A percentile compares a stretch with the other conserved stretches of the same genome.
phyloP scores from a whole-genome alignment of 345 rosid genomes.

The Draba incana region DNA sequence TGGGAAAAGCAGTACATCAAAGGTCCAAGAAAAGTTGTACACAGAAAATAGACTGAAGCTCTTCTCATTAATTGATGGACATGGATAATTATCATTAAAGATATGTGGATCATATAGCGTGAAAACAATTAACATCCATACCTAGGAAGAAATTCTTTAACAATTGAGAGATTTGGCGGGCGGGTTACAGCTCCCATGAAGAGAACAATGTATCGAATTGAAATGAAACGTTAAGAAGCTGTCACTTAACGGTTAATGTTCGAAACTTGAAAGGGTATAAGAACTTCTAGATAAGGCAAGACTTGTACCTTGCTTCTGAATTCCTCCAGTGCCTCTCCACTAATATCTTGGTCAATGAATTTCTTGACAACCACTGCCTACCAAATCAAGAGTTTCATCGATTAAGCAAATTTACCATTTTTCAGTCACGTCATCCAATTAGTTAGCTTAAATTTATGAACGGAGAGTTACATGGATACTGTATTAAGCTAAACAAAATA shows the following conservation, averaged over 20 bases:
- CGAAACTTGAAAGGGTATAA: slow-evolving; percentile 19
- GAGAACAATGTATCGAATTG: slow-evolving; percentile 73
- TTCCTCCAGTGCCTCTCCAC: slow-evolving; percentile 81
- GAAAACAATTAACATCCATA: slow-evolving; percentile 35
- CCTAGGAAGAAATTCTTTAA: slow-evolving; percentile 96
- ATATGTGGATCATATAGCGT: slow-evolving; percentile 16
- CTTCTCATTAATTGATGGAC: slow-evolving; percentile 21
- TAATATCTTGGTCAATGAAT: slow-evolving; percentile 84
- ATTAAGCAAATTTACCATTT: slow-evolving; percentile 5
- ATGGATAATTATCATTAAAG: neutral
- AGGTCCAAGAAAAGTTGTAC: slow-evolving; percentile 17
- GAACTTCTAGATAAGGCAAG: slow-evolving; percentile 10
- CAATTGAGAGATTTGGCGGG: slow-evolving; percentile 88
- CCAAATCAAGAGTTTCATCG: slow-evolving; percentile 38
- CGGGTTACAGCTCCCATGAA: slow-evolving; percentile 99
- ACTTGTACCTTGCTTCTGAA: slow-evolving; percentile 81
- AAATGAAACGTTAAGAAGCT: slow-evolving; percentile 22
- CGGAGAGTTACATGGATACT: neutral
- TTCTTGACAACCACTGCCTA: slow-evolving; percentile 97
- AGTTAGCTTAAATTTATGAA: neutral
- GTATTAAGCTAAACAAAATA: slow-evolving; percentile 11
- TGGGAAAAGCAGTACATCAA: slow-evolving; percentile 7
- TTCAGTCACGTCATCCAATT: slow-evolving; percentile 1
- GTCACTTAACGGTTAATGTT: slow-evolving; percentile 1
- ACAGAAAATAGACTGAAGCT: slow-evolving; percentile 8